These are phyloP conservation scores for Coccomyxa subellipsoidea DNA, from an alignment of 163 green algal genomes.

Conservation along the genomic window DNA sequence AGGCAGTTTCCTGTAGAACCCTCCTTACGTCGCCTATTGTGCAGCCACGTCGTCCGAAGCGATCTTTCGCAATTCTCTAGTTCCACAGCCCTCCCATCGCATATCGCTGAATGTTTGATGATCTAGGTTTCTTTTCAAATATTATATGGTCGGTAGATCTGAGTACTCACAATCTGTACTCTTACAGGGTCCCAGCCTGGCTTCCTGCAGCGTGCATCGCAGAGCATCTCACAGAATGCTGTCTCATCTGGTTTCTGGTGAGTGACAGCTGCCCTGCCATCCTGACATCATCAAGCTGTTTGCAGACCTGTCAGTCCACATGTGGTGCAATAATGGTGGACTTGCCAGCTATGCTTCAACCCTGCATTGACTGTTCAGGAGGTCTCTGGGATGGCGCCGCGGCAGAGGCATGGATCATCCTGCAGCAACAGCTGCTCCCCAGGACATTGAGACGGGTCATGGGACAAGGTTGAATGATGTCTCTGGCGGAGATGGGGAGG, in stretches of 20 bases:
- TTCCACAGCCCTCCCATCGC: neutral
- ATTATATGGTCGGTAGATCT: too few species aligned
- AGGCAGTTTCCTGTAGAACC: neutral
- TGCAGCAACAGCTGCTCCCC: neutral
- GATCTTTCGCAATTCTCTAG: too few species aligned
- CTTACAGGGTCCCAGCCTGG: neutral
- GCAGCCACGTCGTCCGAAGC: too few species aligned
- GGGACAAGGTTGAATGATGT: neutral
- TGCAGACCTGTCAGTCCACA: too few species aligned
- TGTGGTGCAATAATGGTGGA: neutral
- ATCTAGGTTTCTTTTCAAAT: too few species aligned
- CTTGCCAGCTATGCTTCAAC: neutral
- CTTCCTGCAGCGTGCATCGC: neutral
- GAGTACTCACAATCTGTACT: neutral
- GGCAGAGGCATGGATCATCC: neutral
- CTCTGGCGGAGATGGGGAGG: neutral
- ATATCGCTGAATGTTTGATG: too few species aligned
- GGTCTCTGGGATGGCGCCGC: neutral
- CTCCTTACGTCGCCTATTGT: neutral
- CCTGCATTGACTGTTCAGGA: too few species aligned
- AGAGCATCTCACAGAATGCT: neutral
- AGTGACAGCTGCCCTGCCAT: neutral
- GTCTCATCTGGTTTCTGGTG: constrained; percentile 5
- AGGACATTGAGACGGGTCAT: constrained; percentile 5
- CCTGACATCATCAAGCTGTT: too few species aligned